phyloP scores from a whole-genome alignment of 176 grass and related monocot species.

The Tuctoria greenei region DNA sequence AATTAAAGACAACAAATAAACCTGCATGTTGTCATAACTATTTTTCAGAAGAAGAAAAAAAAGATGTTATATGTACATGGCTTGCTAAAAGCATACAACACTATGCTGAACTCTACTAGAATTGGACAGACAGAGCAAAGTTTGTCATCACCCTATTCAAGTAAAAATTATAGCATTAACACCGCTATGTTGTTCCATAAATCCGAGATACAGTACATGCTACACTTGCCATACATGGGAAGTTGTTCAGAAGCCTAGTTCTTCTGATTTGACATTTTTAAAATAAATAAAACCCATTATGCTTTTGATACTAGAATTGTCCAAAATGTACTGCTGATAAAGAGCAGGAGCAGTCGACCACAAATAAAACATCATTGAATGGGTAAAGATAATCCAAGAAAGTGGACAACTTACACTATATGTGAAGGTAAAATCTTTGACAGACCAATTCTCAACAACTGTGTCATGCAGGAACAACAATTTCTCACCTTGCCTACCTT shows the following conservation, averaged over 20 bases:
- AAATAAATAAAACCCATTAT: not conserved
- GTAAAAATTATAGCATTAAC: not conserved
- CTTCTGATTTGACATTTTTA: not conserved
- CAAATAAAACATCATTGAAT: constrained; percentile 26
- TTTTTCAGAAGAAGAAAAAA: not conserved
- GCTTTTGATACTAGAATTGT: constrained; percentile 1
- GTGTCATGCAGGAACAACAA: constrained; percentile 73
- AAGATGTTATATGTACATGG: not conserved
- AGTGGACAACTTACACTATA: constrained; percentile 69
- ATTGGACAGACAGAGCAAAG: not conserved
- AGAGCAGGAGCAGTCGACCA: constrained; percentile 13
- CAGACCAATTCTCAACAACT: constrained; percentile 87
- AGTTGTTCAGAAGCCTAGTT: not conserved
- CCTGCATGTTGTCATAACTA: not conserved
- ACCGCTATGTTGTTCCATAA: not conserved
- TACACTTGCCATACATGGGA: not conserved
- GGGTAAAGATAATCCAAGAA: constrained; percentile 22
- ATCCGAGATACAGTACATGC: not conserved
- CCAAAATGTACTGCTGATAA: not conserved
- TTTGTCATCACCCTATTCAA: not conserved
- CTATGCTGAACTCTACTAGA: not conserved
- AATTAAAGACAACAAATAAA: not conserved
- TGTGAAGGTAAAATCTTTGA: constrained; percentile 74
- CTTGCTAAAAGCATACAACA: not conserved
- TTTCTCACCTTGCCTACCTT: constrained; percentile 55